Percentiles rank a stretch among this genome's conserved stretches.
Evolutionary conservation across 1,284 basidiomycete genomes (phyloP).

Genomic region (Cutaneotrichosporon spelunceum): DNA sequence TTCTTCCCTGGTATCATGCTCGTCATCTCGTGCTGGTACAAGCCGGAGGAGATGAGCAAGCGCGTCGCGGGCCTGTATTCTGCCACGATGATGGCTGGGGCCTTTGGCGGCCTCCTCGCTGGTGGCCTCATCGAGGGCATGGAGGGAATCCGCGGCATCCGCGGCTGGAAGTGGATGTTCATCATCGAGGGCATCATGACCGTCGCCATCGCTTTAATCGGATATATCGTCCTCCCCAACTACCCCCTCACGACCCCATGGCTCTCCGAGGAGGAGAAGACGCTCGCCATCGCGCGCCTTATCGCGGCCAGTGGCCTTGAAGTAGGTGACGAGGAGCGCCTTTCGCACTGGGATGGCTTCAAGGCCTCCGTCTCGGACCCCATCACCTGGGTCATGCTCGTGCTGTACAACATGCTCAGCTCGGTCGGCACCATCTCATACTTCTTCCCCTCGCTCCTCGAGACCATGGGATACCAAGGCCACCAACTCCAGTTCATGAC

Average conservation of each 20-base stretch:
- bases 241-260: constrained; percentile 37
- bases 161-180: constrained; percentile 50
- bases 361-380: constrained; percentile 33
- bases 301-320: constrained; percentile 24
- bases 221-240: constrained; percentile 48
- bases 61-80: constrained; percentile 30
- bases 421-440: constrained; percentile 49
- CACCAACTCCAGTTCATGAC: constrained; percentile 50
- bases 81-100: constrained; percentile 22
- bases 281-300: constrained; percentile 22
- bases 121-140: constrained; percentile 39
- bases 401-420: constrained; percentile 44
- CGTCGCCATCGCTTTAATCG: constrained; percentile 32
- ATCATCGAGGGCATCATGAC: constrained; percentile 55
- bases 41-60: constrained; percentile 22
- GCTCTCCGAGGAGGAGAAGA: constrained; percentile 31
- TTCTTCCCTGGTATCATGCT: constrained; percentile 45
- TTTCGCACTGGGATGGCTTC: constrained; percentile 32
- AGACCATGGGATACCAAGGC: constrained; percentile 45
- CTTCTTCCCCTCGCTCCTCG: constrained; percentile 51
- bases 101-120: constrained; percentile 37
- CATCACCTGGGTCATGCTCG: constrained; percentile 36
- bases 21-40: constrained; percentile 37
- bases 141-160: constrained; percentile 27
- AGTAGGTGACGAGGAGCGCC: constrained; percentile 21